Conservation (phyloP, 257 asterid species). For the Gentiana straminea region DNA sequence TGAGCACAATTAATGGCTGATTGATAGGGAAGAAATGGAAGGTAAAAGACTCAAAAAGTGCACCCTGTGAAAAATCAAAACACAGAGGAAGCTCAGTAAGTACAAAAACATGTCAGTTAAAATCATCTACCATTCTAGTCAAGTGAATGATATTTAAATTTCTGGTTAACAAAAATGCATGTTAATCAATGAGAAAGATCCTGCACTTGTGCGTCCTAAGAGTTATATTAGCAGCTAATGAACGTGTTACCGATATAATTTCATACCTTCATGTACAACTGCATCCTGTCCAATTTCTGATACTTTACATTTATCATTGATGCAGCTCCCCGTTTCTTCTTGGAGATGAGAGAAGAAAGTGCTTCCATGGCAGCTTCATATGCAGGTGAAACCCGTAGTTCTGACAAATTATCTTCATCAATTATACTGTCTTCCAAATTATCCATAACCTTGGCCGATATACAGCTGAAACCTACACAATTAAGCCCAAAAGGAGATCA, state of each 20-base stretch:
- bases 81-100: too few species aligned
- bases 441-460: slow-evolving; percentile 25
- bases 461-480: slow-evolving; percentile 22
- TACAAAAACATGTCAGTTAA: too few species aligned
- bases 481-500: slow-evolving; percentile 3
- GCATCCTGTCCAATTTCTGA: slow-evolving; percentile 58
- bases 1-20: neutral
- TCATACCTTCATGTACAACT: slow-evolving; percentile 55
- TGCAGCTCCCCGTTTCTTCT: slow-evolving; percentile 46
- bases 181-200: too few species aligned
- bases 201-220: too few species aligned
- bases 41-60: too few species aligned
- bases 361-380: slow-evolving; percentile 85
- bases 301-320: slow-evolving; percentile 22
- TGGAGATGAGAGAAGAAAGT: slow-evolving; percentile 72
- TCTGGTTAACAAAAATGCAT: too few species aligned
- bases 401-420: slow-evolving; percentile 27
- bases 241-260: too few species aligned
- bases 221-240: too few species aligned
- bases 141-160: too few species aligned
- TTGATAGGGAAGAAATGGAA: neutral
- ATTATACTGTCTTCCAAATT: slow-evolving; percentile 22
- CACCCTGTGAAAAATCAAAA: too few species aligned
- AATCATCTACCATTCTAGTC: too few species aligned
- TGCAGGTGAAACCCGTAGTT: slow-evolving; percentile 25